phyloP scores from a whole-genome alignment of 768 basidiomycete species.

The Phylloporus sp. region DNA sequence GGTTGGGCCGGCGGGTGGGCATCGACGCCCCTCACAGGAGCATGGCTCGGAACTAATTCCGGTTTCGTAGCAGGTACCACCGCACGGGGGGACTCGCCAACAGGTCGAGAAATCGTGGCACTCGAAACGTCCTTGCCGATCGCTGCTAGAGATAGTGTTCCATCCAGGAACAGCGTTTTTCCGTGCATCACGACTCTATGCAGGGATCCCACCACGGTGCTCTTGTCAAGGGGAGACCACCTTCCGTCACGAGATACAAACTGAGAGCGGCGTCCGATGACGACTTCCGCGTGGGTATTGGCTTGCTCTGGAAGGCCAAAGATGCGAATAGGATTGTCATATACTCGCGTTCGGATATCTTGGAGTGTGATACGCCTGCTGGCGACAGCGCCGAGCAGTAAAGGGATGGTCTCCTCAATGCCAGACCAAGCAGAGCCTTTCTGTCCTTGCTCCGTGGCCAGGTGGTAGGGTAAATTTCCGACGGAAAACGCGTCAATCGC shows the following conservation, averaged over 20 bases:
- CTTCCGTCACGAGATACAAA: conserved; percentile 46
- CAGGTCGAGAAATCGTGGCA: conserved; percentile 44
- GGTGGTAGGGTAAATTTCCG: conserved; percentile 74
- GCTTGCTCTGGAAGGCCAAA: conserved; percentile 85
- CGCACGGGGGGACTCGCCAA: conserved; percentile 26
- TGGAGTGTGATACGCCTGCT: conserved; percentile 76
- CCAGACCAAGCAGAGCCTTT: conserved; percentile 68
- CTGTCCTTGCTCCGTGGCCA: conserved; percentile 60
- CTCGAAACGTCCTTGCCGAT: conserved; percentile 72
- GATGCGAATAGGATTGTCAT: conserved; percentile 90
- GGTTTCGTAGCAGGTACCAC: conserved; percentile 19
- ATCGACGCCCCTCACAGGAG: conserved; percentile 31
- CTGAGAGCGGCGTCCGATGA: conserved; percentile 66
- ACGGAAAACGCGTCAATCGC: conserved; percentile 89
- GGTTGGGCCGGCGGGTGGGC: conserved; percentile 14
- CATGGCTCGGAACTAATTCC: conserved; percentile 28
- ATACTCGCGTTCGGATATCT: conserved; percentile 74
- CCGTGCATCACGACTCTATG: conserved; percentile 91
- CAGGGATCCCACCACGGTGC: conserved; percentile 62
- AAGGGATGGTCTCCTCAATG: conserved; percentile 79
- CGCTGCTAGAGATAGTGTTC: conserved; percentile 54
- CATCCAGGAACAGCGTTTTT: conserved; percentile 87
- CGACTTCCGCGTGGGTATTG: conserved; percentile 89
- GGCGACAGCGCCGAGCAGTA: conserved; percentile 81
- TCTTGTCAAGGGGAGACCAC: conserved; percentile 84